These are phyloP conservation scores for Pseudotulostoma volvatum DNA, from an alignment of 495 filamentous ascomycete genomes.

Conservation along the genomic window DNA sequence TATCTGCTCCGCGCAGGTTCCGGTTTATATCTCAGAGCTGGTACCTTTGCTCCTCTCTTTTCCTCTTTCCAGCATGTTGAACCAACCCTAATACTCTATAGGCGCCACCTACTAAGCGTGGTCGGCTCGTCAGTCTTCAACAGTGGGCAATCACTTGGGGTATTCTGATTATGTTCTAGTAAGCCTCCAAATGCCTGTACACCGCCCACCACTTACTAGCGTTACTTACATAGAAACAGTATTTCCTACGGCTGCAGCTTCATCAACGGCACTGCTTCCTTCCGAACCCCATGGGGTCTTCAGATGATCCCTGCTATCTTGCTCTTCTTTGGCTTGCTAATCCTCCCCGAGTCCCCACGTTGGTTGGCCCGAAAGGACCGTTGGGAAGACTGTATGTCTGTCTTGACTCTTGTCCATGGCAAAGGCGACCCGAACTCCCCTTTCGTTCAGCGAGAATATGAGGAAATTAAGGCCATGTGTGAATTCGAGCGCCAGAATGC, in stretches of 20 bases:
- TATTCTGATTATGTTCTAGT: conserved; percentile 65
- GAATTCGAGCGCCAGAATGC: conserved; percentile 49
- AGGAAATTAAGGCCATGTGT: conserved; percentile 52
- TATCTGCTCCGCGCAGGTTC: conserved; percentile 64
- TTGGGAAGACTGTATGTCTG: conserved; percentile 50
- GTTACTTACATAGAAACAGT: too few species aligned
- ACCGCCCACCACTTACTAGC: too few species aligned
- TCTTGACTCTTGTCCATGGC: conserved; percentile 51
- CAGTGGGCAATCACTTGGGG: conserved; percentile 75
- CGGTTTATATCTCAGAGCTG: conserved; percentile 63
- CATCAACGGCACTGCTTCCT: conserved; percentile 41
- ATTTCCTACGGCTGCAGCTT: conserved; percentile 63
- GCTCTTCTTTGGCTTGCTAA: conserved; percentile 42
- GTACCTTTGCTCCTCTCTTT: too few species aligned
- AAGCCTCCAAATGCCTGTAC: too few species aligned
- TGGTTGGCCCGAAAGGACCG: conserved; percentile 62
- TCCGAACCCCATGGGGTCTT: conserved; percentile 60
- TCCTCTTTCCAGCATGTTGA: too few species aligned
- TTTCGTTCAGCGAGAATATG: conserved; percentile 47
- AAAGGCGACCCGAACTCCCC: conserved; percentile 44
- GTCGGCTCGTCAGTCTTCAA: conserved; percentile 52
- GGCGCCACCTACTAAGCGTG: conserved; percentile 50
- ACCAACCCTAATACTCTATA: too few species aligned
- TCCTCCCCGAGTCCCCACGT: conserved; percentile 61
- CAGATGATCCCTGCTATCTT: conserved; percentile 57